Conservation (phyloP, 805 yeast species). For the Candida tallmaniae region DNA sequence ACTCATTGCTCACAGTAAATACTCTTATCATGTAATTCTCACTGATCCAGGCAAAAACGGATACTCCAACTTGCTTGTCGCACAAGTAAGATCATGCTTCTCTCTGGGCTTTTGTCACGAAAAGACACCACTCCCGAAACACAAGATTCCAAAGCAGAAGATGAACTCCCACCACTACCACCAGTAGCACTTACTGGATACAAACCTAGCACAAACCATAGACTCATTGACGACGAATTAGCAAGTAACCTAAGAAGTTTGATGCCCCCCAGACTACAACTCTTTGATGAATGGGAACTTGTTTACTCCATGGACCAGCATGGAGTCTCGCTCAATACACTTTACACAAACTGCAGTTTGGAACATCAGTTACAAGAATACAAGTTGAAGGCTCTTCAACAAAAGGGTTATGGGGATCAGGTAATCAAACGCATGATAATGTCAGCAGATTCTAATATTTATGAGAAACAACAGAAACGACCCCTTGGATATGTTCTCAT, state of each 20-base stretch:
- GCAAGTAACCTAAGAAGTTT: slow-evolving; percentile 72
- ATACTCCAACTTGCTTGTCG: too few species aligned
- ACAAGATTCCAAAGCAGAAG: too few species aligned
- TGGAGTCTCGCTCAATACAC: slow-evolving; percentile 80
- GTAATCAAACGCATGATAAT: slow-evolving; percentile 31
- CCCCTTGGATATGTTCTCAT: slow-evolving; percentile 70
- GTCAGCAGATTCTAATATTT: slow-evolving; percentile 10
- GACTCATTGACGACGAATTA: slow-evolving; percentile 54
- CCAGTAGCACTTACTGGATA: slow-evolving; percentile 62
- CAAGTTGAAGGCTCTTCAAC: slow-evolving; percentile 11
- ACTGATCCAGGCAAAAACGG: too few species aligned
- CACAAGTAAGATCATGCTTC: too few species aligned
- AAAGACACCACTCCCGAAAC: too few species aligned
- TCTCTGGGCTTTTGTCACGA: too few species aligned
- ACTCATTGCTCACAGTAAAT: too few species aligned
- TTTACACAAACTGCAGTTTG: slow-evolving; percentile 57
- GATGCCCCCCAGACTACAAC: slow-evolving; percentile 74
- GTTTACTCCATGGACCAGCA: slow-evolving; percentile 86
- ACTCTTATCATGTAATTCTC: too few species aligned
- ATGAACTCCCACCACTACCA: slow-evolving; percentile 43
- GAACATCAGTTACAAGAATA: slow-evolving; percentile 25
- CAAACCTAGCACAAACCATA: slow-evolving; percentile 49
- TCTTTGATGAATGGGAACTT: slow-evolving; percentile 72
- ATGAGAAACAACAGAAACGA: slow-evolving; percentile 20
- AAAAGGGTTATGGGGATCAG: slow-evolving; percentile 34